Evolutionary conservation across 2,329 filamentous ascomycete genomes (phyloP).

Genomic region (Fusarium metavorans): DNA sequence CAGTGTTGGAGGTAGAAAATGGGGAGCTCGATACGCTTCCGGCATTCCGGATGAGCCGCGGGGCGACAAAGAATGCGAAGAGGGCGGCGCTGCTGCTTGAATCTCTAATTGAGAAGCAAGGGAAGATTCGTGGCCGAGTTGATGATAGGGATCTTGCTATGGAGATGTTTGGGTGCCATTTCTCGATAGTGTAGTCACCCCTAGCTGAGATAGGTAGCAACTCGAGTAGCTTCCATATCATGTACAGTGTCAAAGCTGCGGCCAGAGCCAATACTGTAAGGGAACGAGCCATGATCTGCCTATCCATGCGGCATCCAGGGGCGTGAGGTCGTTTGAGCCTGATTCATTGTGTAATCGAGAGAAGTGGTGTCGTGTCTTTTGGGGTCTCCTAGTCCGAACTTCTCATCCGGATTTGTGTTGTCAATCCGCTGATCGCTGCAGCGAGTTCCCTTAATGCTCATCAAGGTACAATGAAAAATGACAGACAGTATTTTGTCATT

Average conservation of each 20-base stretch:
- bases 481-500: neutral
- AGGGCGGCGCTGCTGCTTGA: slow-evolving; percentile 7
- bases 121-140: neutral
- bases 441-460: neutral
- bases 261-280: neutral
- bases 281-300: neutral
- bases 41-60: slow-evolving; percentile 5
- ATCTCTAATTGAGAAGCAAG: slow-evolving; percentile 14
- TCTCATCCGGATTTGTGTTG: neutral
- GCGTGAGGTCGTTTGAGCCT: neutral
- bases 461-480: neutral
- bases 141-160: slow-evolving; percentile 18
- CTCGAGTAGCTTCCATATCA: neutral
- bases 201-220: neutral
- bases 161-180: slow-evolving; percentile 24
- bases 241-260: neutral
- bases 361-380: neutral
- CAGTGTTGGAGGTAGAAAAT: slow-evolving; percentile 1
- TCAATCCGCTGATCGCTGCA: neutral
- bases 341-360: neutral
- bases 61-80: slow-evolving; percentile 10
- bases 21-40: slow-evolving; percentile 4
- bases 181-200: slow-evolving; percentile 13
- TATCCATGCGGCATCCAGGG: neutral
- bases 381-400: neutral